Percentiles rank a stretch among this genome's conserved stretches.
Conservation (phyloP, 2,329 filamentous ascomycete genomes). For the Dendrostoma leiphaemia region DNA sequence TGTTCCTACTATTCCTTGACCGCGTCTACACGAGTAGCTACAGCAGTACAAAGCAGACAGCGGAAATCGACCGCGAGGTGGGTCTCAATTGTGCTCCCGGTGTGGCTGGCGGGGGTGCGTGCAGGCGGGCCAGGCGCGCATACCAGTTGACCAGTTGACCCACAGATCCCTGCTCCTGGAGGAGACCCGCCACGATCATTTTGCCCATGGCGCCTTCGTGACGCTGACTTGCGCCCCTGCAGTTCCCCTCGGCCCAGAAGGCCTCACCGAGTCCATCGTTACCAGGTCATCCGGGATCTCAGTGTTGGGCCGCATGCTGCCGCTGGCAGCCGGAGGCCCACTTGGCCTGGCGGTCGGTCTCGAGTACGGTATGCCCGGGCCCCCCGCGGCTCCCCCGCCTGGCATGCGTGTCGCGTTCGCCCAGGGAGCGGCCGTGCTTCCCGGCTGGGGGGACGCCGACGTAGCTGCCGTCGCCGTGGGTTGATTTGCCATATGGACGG, state of each 20-base stretch:
- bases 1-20: too few relatives aligned
- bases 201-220: constrained; percentile 19
- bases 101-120: too few relatives aligned
- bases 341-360: constrained; percentile 23
- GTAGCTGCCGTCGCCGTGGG: constrained; percentile 33
- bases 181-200: constrained; percentile 10
- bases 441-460: constrained; percentile 26
- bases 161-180: too few relatives aligned
- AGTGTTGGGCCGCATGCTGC: neutral
- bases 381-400: constrained; percentile 25
- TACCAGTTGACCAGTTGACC: too few relatives aligned
- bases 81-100: too few relatives aligned
- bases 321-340: too few relatives aligned
- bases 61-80: too few relatives aligned
- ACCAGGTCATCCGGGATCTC: constrained; percentile 2
- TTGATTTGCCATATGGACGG: constrained; percentile 58
- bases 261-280: constrained; percentile 2
- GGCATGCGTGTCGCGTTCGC: constrained; percentile 40
- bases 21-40: too few relatives aligned
- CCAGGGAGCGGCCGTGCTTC: constrained; percentile 45
- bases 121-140: too few relatives aligned
- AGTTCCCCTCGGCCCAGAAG: constrained; percentile 17
- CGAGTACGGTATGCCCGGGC: constrained; percentile 30
- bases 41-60: neutral
- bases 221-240: constrained; percentile 17